Evolutionary conservation across 1,139 yeast genomes (phyloP), one percentile per base, ranked within the genome.

Genomic region (Debaryomyces subglobosus): DNA sequence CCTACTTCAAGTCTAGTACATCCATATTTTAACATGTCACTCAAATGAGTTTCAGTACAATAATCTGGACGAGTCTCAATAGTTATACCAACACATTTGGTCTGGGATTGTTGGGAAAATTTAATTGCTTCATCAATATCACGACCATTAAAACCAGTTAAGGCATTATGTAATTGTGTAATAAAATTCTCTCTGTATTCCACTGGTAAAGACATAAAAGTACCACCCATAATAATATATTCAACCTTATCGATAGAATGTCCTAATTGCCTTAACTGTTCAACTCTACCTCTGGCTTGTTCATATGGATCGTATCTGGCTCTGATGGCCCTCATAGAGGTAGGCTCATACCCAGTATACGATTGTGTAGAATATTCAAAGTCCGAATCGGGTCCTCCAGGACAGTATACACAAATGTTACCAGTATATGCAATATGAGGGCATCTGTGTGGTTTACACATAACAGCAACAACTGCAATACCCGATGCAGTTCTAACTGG

Each of bases 391-490:
- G 99, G 99, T 1, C 99, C 99, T 51, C 99, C 99, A 4, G 99
- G 99, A 72, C 99, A 94, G 66, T 94, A 94, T 13, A 94, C 99
- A 76, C 99, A 94, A 53, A 94, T 94, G 63, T 94, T 94, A 52
- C 99, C 99, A 0, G 99, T 94, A 67, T 94, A 95, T 29, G 99
- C 98, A 62, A 94, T 95, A 68, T 94, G 99, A 29, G 99, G 99
- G 71, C 99, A 94, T 72, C 99, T 81, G 68, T 94, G 99, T 3
- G 99, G 99, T 67, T 94, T 95, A 73, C 98, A 94, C 98, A 95
- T 94, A 33, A 95, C 98, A 0, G 99, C 99, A 44, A 94, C 99
- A 20, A 94, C 99, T 5, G 99, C 99, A 51, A 94, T 95, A 62
- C 94, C 99, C 9, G 97, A 89, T 0, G 99, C 99, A 0, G 99